Percentiles rank a stretch among this genome's conserved stretches.
These are phyloP conservation scores for Helicocarpus griseus DNA, from an alignment of 2,329 filamentous ascomycete genomes.

Conservation along the genomic window DNA sequence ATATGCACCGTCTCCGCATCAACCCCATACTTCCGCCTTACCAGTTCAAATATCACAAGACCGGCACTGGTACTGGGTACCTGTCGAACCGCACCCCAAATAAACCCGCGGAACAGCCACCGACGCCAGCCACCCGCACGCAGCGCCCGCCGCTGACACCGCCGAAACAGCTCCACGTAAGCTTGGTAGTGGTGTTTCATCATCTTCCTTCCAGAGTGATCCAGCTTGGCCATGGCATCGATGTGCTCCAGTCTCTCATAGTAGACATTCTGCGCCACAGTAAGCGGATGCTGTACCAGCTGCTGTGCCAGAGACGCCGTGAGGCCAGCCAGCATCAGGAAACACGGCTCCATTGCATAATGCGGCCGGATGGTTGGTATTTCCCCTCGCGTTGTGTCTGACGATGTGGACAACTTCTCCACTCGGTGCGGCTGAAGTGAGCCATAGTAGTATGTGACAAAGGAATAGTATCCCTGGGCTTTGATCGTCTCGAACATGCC, in stretches of 20 bases:
- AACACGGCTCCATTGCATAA: constrained; percentile 53
- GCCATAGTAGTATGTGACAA: constrained; percentile 51
- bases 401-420: constrained; percentile 19
- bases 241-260: constrained; percentile 51
- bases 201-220: constrained; percentile 32
- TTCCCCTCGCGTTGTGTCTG: constrained; percentile 22
- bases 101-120: constrained; percentile 51
- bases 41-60: constrained; percentile 55
- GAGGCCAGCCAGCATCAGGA: constrained; percentile 51
- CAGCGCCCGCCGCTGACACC: constrained; percentile 43
- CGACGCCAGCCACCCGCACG: constrained; percentile 44
- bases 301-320: constrained; percentile 51
- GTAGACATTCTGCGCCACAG: constrained; percentile 50
- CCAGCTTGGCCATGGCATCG: constrained; percentile 42
- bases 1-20: constrained; percentile 45
- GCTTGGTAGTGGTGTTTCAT: constrained; percentile 49
- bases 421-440: constrained; percentile 21
- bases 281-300: constrained; percentile 49
- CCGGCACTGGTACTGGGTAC: constrained; percentile 56
- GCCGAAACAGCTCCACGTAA: constrained; percentile 50
- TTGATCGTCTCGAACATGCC: constrained; percentile 55
- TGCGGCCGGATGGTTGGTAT: constrained; percentile 48
- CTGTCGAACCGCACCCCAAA: constrained; percentile 47
- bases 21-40: constrained; percentile 51
- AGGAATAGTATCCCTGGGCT: constrained; percentile 52